Base-by-base conservation (phyloP, 306 rosid species). In the Casuarina equisetifolia region DNA sequence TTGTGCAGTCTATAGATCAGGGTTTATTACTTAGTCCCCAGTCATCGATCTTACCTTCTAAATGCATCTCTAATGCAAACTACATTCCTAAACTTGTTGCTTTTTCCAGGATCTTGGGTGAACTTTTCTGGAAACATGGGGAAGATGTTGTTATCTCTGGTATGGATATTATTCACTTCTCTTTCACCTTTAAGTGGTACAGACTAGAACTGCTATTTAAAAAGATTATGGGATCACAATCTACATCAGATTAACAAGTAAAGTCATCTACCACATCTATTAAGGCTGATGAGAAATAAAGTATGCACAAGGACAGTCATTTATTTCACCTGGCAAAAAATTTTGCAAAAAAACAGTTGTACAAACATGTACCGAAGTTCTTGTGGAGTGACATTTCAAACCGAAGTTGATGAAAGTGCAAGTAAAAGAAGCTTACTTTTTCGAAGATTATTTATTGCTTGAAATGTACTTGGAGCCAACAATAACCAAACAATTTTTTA, bases 61-160 rank as follows among this genome's bases (percentile, higher is more conserved):
- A 74, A 17, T 81, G 12, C 2, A 5, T 75, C 54, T 69, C 39
- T 61, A 40, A 8, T 58, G 58, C 74, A 11, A 61, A n/a, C 43
- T 72, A 39, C 76, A 8, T n/a, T 46, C 53, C 45, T 38, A 85
- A 46, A 68, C 49, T 68, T 55, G 50, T 1, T 70, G 25, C 67
- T 42, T 64, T 44, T 80, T 84, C 12, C 80, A 90, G 97, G 74
- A 69, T 90, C 96, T 58, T 90, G 87, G 97, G 87, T 87, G 70
- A 92, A 90, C 84, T 92, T 92, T 43, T 90, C 76, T 68, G 97
- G 96, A 20, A 92, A 92, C 69, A 83, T 84, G 17, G 97, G 93
- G 45, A 92, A 92, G 84, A 85, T 90, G 43, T 72, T 92, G 81
- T 83, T 92, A 49, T 90, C 92, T 36, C 67, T 90, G 93, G 96